phyloP scores from a whole-genome alignment of 768 basidiomycete genomes.

The Leccinum subgranulosum region DNA sequence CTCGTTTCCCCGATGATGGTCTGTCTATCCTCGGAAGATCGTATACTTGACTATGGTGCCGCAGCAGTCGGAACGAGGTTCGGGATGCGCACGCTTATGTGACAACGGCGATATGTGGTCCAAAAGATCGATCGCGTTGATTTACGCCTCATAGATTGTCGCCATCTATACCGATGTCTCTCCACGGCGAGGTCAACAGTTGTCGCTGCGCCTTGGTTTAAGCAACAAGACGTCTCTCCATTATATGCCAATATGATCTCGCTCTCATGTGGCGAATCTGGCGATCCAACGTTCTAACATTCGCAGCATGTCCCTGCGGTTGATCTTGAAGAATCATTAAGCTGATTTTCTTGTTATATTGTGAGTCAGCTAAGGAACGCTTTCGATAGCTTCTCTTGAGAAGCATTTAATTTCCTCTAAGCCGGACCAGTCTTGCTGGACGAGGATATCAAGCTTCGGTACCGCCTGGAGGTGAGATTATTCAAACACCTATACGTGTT shows the following conservation, averaged over 20 bases:
- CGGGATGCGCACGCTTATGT: not conserved
- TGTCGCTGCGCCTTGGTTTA: not conserved
- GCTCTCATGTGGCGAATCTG: not conserved
- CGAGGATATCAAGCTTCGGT: not conserved
- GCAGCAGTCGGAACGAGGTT: constrained; percentile 1
- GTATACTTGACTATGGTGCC: not conserved
- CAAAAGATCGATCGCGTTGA: constrained; percentile 2
- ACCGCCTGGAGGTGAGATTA: not conserved
- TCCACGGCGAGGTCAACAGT: not conserved
- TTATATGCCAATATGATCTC: not conserved
- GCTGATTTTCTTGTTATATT: not conserved
- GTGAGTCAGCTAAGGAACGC: not conserved
- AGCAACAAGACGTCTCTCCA: not conserved
- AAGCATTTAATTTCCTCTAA: not conserved
- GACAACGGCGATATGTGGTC: not conserved
- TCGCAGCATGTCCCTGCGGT: not conserved
- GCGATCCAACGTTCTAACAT: not conserved
- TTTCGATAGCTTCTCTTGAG: not conserved
- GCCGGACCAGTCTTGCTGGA: not conserved
- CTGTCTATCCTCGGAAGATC: constrained; percentile 14
- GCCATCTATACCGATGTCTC: not conserved
- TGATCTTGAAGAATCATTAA: not conserved
- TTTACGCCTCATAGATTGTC: not conserved
- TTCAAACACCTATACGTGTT: not conserved
- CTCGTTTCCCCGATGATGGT: not conserved